Evolutionary conservation across 805 yeast genomes (phyloP), one percentile per base, ranked within the genome.

Genomic region (Cyberlindnera nakhonratchasimensis): DNA sequence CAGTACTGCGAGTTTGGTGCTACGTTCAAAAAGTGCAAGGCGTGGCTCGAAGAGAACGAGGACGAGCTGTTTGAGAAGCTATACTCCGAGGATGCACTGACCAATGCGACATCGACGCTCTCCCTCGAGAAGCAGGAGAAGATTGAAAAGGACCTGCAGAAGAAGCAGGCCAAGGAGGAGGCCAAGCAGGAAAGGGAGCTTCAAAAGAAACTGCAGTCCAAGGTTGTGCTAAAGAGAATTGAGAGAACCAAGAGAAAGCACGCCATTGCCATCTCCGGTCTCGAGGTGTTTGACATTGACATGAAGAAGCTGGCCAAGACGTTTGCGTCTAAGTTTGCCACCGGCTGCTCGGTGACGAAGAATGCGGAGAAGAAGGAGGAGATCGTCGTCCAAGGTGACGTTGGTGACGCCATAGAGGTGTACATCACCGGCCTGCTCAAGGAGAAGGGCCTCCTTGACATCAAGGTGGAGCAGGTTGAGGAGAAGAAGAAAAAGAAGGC

Each of bases 301-400:
- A 75, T 86, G 78, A 90, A 90, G 70, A 90, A 89, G 60, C 71
- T 88, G 51, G 86, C 96, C 34, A 91, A 91, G 72, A 81, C 89
- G 1, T 90, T 91, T 65, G 93, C 97, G 0, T 82, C 93, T 26
- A 88, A 86, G 63, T 90, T 91, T 60, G 98, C 98, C 12, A 90
- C 97, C 8, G 98, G 98, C 39, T 91, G 96, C 22, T 80, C 93
- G 18, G 96, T 90, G 12, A 81, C 89, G 4, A 90, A 90, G 66
- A 86, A 80, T 50, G 89, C 80, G 4, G 98, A 90, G 51, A 90
- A 90, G 66, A 86, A 85, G 62, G 96, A 91, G 48, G 98, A 90
- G 59, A 79, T 90, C 43, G 77, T 87, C 45, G 83, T 90, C 46
- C 97, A 90, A 68, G 98, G 98, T 56, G 98, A 91, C 64, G 93